Percentiles rank a stretch among this genome's conserved stretches.
Conservation (phyloP, 2,329 filamentous ascomycete species). For the Aspergillus pseudoviridinutans region DNA sequence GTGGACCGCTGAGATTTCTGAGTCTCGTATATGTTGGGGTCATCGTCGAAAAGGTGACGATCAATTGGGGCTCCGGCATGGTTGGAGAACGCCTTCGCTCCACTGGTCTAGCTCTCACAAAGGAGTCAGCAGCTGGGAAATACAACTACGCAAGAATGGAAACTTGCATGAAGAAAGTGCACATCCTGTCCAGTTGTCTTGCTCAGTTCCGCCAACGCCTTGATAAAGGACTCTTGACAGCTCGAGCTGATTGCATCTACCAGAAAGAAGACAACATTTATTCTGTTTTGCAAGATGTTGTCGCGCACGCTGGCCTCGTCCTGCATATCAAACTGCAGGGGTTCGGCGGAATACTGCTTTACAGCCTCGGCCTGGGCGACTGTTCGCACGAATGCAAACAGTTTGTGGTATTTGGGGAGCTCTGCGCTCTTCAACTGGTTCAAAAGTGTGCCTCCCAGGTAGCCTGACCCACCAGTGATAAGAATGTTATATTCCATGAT, state of each 20-base stretch:
- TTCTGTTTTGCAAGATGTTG: conserved; percentile 40
- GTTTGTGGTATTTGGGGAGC: conserved; percentile 42
- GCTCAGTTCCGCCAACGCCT: conserved; percentile 45
- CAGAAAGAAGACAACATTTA: conserved; percentile 49
- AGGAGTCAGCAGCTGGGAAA: too few species aligned
- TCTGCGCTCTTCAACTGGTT: conserved; percentile 32
- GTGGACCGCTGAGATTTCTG: conserved; percentile 34
- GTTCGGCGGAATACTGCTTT: conserved; percentile 40
- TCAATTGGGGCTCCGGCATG: conserved; percentile 45
- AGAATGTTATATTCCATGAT: conserved; percentile 38
- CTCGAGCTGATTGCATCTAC: conserved; percentile 38
- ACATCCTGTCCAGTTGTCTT: conserved; percentile 38
- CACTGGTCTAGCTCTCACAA: conserved; percentile 13
- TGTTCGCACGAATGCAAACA: conserved; percentile 49
- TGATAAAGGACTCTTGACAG: conserved; percentile 42
- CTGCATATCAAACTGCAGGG: conserved; percentile 39
- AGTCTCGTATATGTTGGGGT: conserved; percentile 41
- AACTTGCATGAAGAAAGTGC: conserved; percentile 49
- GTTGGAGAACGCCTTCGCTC: conserved; percentile 52
- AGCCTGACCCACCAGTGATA: conserved; percentile 51
- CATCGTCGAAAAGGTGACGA: conserved; percentile 41
- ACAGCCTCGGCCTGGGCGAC: conserved; percentile 44
- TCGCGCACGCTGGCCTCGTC: conserved; percentile 34
- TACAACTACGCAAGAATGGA: too few species aligned
- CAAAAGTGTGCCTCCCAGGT: conserved; percentile 51